A percentile compares a stretch with the other conserved stretches of the same genome.
Evolutionary conservation across 345 rosid genomes (phyloP).

Genomic region (Camelina sativa): DNA sequence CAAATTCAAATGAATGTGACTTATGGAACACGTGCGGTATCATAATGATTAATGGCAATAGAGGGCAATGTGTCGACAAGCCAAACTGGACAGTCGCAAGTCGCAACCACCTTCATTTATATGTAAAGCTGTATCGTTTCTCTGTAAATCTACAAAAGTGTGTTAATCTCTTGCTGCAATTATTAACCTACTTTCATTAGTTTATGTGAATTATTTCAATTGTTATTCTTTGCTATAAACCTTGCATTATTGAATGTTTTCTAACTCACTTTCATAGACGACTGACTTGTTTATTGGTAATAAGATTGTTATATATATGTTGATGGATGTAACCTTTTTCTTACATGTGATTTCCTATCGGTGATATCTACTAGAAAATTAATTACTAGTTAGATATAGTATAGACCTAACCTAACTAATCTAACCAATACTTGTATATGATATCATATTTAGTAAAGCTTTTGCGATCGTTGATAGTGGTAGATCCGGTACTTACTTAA

Average conservation of each 20-base stretch:
- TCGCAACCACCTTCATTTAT: slow-evolving; percentile 41
- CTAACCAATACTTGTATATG: slow-evolving; percentile 14
- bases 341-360: background rate
- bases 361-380: background rate
- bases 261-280: background rate
- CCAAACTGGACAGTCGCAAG: slow-evolving; percentile 49
- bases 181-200: slow-evolving; percentile 32
- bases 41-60: slow-evolving; percentile 26
- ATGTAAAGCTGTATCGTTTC: slow-evolving; percentile 23
- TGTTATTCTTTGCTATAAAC: background rate
- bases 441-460: slow-evolving; percentile 15
- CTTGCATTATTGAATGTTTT: slow-evolving; percentile 2
- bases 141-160: slow-evolving; percentile 26
- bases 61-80: slow-evolving; percentile 37
- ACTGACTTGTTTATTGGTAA: slow-evolving; percentile 6
- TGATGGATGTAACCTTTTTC: slow-evolving; percentile 7
- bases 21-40: slow-evolving; percentile 35
- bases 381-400: slow-evolving; percentile 11
- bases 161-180: slow-evolving; percentile 27
- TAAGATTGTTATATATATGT: background rate
- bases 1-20: slow-evolving; percentile 18
- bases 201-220: slow-evolving; percentile 19
- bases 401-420: slow-evolving; percentile 27
- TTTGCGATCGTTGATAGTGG: slow-evolving; percentile 33
- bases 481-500: slow-evolving; percentile 23